Evolutionary conservation across 2,329 filamentous ascomycete species (phyloP), one percentile per base, ranked within the genome.

Genomic region (Botrytis sinoallii): DNA sequence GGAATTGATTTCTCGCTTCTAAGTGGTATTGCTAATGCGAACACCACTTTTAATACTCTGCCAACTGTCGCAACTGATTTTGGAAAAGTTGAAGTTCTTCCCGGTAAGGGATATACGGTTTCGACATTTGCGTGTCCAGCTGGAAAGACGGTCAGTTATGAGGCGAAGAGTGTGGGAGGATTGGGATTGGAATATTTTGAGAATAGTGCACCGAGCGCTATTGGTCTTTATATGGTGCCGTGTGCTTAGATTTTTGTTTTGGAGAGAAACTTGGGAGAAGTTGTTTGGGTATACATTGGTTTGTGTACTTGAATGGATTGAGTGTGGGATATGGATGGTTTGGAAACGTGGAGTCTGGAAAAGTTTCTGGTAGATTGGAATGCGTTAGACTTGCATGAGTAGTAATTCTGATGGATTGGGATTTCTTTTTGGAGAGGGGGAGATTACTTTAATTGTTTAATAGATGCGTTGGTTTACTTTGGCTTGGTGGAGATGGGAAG

Each of bases 171-270:
- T 67, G 82, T 82, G 9, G 87, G 85, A 4, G 83, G 82, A 75
- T 88, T 88, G 59, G 80, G 83, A 61, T 81, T 92, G 59, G 82
- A 86, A 71, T 92, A 87, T 82, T 91, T 92, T 83, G 86, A 93
- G 82, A 89, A 92, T 79, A 91, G 84, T 78, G 90, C 90, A 77
- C 82, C 83, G 3, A 82, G 81, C 60, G 83, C 84, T 29, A 80
- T 85, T 70, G 84, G 84, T 14, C 73, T 85, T 75, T 84, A 81
- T 75, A 81, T 85, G 46, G 77, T 76, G 10, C 32, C 67, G 32
- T 78, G 75, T 52, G 42, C 48, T n/a, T 73, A 61, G 12, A 32
- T 44, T 35, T 9, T 18, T n/a, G 16, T 29, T n/a, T 40, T 64
- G 38, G 4, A 20, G 22, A 18, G 35, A 1, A 8, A 5, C 7